Evolutionary conservation across 1,284 basidiomycete species (phyloP), one percentile per base, ranked within the genome.

Genomic region (Austroboletus novae-zelandiae): DNA sequence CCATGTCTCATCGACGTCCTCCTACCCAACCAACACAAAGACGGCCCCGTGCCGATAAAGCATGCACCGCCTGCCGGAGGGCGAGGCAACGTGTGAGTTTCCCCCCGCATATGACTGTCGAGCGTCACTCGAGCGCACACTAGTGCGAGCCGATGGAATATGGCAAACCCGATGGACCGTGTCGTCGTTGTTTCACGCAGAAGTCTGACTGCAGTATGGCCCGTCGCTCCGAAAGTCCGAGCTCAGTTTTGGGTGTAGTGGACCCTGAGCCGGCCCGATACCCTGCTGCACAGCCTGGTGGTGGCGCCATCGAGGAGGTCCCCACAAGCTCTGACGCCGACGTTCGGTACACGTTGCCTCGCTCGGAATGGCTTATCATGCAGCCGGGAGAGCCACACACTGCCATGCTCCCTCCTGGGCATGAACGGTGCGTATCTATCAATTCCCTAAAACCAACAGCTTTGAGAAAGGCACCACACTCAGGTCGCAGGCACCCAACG

Each of bases 171-270:
- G 53, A 63, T 53, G 45, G 42, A 4, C 53, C 61, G 18, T 64
- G 62, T 37, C 53, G 52, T 47, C 65, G 63, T 35, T 64, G 62
- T 51, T 30, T 54, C 39, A 31, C 4, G 40, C 54, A 47, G 11
- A 20, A 18, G 15, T 8, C 56, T 13, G 41, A 50, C 0, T 64
- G 62, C 23, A 48, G 9, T 17, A 34, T 62, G 20, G 5, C 50
- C 34, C 51, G 47, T 32, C 62, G 53, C 30, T 64, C 61, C 30
- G 56, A 55, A 50, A 67, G 65, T 40, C 65, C 61, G 40, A 48
- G 56, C 45, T 45, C 50, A 17, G 48, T 45, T 17, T 27, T 43
- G 41, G 37, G 50, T 40, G 42, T 5, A 31, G 62, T 61, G 32
- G 59, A 35, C 14, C 11, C 40, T 45, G 59, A 45, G 35, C 43